Conservation (phyloP, 2,329 filamentous ascomycete species). For the Neurospora sp. region DNA sequence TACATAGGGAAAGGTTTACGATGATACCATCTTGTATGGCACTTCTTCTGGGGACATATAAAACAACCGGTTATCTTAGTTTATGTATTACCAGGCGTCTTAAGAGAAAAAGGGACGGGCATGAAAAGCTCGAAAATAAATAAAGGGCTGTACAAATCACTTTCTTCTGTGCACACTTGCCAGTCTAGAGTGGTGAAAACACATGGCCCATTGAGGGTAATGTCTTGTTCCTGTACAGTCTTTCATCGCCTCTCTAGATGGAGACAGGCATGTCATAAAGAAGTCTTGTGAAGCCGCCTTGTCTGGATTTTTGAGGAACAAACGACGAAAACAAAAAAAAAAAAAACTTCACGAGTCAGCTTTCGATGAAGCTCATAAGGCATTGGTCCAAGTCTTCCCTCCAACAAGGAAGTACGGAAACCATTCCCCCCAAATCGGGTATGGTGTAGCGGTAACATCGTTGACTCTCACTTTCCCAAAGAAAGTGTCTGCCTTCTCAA, state of each 20-base stretch:
- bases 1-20: slow-evolving; percentile 1
- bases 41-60: not conserved
- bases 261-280: too few relatives aligned
- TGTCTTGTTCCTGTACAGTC: too few relatives aligned
- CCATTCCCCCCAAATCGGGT: not conserved
- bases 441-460: not conserved
- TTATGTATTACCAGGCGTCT: not conserved
- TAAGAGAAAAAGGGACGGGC: not conserved
- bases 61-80: not conserved
- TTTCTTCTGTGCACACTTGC: not conserved
- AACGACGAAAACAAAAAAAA: too few relatives aligned
- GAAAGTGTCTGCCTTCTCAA: too few relatives aligned
- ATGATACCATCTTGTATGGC: not conserved
- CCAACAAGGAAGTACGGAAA: not conserved
- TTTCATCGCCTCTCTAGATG: too few relatives aligned
- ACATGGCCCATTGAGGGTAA: too few relatives aligned
- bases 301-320: too few relatives aligned
- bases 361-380: too few relatives aligned
- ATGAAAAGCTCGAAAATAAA: not conserved
- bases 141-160: not conserved
- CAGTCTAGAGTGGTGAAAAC: not conserved
- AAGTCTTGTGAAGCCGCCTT: too few relatives aligned
- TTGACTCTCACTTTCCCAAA: too few relatives aligned
- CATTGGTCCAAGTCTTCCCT: too few relatives aligned
- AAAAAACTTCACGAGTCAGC: too few relatives aligned